These are phyloP conservation scores for Lasiosphaeria ovina DNA, from an alignment of 495 filamentous ascomycete species.

Conservation along the genomic window DNA sequence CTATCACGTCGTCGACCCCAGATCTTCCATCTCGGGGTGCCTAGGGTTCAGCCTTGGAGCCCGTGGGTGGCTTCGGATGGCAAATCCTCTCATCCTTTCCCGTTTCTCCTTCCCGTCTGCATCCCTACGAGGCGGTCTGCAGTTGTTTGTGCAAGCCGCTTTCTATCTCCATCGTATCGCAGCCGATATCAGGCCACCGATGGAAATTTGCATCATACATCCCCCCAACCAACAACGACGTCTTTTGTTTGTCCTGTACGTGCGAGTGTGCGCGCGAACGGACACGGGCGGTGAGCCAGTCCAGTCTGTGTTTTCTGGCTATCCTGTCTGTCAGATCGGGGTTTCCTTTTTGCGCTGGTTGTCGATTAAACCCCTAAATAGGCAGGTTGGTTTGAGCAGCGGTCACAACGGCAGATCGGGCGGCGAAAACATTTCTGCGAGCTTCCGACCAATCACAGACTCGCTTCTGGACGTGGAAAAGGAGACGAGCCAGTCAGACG, in stretches of 20 bases:
- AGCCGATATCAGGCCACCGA: neutral
- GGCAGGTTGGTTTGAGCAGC: constrained; percentile 1
- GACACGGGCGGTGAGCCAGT: neutral
- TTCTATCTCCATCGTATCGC: neutral
- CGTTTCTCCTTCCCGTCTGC: constrained; percentile 14
- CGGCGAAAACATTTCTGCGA: neutral
- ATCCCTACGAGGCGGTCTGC: constrained; percentile 14
- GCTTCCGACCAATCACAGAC: neutral
- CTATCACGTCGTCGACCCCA: neutral
- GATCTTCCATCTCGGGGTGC: neutral
- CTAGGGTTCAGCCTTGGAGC: neutral
- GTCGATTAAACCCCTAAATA: neutral
- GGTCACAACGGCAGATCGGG: neutral
- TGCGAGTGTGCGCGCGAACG: neutral
- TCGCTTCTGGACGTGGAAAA: neutral
- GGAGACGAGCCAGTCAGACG: neutral
- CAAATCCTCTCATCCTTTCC: constrained; percentile 7
- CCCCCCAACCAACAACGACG: neutral
- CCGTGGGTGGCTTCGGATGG: neutral
- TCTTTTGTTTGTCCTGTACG: neutral
- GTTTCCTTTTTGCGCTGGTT: neutral
- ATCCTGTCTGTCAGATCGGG: neutral
- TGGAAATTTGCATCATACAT: neutral
- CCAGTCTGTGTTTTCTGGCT: neutral
- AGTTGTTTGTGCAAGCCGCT: neutral